Evolutionary conservation across 2,329 filamentous ascomycete species (phyloP), one percentile per base, ranked within the genome.

Genomic region (Xylaria sp.): DNA sequence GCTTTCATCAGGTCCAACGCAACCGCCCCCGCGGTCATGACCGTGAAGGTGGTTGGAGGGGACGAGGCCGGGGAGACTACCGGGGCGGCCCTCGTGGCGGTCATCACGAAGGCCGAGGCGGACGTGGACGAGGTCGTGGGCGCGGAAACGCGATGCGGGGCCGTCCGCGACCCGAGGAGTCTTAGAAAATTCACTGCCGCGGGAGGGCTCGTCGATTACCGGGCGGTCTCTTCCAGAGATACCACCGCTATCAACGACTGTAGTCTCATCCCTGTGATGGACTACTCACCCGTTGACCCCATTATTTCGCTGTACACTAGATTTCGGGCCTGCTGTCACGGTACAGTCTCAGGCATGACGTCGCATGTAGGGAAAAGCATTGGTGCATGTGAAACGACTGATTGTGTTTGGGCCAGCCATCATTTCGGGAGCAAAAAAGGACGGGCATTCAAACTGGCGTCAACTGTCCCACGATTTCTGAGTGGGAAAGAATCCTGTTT

Each of bases 1-100:
- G 78, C 57, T 79, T 79, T 67, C 78, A 77, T 55, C 74, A 75
- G 61, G 78, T 79, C 58, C 76, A 79, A 61, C 77, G 77, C 66
- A 79, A 77, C 73, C 73, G 76, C 39, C 75, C 75, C 18, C 74
- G 77, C n/a, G 76, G 76, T 36, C 72, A 78, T 33, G 76, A 78
- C 43, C 77, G 78, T 36, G 75, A 77, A 66, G 72, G 72, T 56
- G 68, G 75, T 55, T 74, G 73, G 62, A 66, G 77, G 68, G 74
- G 77, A 56, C 75, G 77, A 33, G 75, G 76, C 31, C 75, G 77
- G 41, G 77, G 77, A 23, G 76, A 76, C 41, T 68, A 77, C 70
- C 76, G 77, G 48, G 76, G 74, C n/a, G 74, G 75, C n/a, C 71
- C 73, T 28, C 72, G 75, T 62, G 74, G 73, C 23, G 71, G 74